These are phyloP conservation scores for Cladorrhinum sp. DNA, from an alignment of 2,329 filamentous ascomycete species.

Conservation along the genomic window DNA sequence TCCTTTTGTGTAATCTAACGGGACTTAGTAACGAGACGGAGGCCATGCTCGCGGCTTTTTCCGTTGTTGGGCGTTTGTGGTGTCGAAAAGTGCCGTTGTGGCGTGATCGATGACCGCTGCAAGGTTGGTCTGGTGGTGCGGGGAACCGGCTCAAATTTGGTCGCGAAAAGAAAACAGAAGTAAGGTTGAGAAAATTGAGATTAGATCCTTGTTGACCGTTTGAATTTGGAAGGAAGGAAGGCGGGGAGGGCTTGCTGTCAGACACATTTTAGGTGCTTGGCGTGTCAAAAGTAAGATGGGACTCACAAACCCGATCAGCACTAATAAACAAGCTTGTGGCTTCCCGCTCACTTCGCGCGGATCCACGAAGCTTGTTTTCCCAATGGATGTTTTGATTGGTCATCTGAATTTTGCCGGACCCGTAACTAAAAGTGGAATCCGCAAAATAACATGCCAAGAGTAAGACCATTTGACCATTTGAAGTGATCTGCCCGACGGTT, in stretches of 20 bases:
- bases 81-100: not conserved
- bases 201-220: not conserved
- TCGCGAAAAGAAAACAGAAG: not conserved
- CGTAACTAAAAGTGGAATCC: conserved; percentile 7
- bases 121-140: not conserved
- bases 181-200: not conserved
- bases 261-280: not conserved
- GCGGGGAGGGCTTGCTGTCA: not conserved
- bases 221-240: not conserved
- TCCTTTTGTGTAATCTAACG: not conserved
- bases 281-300: not conserved
- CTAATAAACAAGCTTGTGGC: not conserved
- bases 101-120: not conserved
- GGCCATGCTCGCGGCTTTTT: not conserved
- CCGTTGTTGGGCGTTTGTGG: not conserved
- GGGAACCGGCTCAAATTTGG: not conserved
- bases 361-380: conserved; percentile 8
- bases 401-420: not conserved
- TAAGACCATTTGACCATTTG: not conserved
- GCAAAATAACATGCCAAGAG: not conserved
- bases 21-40: not conserved
- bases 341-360: not conserved
- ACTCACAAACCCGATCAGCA: not conserved
- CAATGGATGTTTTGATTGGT: not conserved
- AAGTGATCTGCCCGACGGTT: conserved; percentile 1